Evolutionary conservation across 371 early-diverging fungal genomes (phyloP).

Genomic region (Rhizopus microsporus): DNA sequence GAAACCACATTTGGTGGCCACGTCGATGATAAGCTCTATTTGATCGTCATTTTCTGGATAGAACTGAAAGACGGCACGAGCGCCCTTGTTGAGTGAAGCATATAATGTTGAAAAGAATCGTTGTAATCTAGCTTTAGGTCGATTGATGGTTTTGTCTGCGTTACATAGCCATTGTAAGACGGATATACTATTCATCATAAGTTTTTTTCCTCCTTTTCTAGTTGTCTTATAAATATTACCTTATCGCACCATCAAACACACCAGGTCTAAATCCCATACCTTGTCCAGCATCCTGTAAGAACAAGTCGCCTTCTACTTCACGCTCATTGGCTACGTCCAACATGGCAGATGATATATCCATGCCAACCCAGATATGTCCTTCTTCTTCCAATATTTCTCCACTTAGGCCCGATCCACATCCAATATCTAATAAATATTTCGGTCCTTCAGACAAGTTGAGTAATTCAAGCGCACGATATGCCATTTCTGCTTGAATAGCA

Average conservation of each 20-base stretch:
- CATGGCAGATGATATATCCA: constrained; percentile 97
- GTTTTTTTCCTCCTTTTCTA: neutral
- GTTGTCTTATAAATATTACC: constrained; percentile 38
- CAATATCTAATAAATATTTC: constrained; percentile 57
- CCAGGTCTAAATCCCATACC: constrained; percentile 96
- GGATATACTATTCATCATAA: constrained; percentile 71
- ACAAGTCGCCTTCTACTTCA: constrained; percentile 91
- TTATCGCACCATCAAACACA: constrained; percentile 97
- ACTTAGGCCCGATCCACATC: constrained; percentile 69
- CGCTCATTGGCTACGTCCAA: constrained; percentile 79
- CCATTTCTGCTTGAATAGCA: constrained; percentile 93
- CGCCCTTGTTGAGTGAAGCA: constrained; percentile 84
- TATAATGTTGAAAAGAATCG: constrained; percentile 95
- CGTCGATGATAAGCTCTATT: constrained; percentile 88
- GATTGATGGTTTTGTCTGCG: constrained; percentile 86
- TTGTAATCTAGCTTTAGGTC: constrained; percentile 82
- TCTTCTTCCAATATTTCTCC: constrained; percentile 95
- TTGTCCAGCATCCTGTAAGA: constrained; percentile 96
- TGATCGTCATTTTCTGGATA: constrained; percentile 98
- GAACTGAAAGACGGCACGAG: constrained; percentile 97
- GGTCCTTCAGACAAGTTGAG: constrained; percentile 81
- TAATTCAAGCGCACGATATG: constrained; percentile 89
- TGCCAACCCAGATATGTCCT: constrained; percentile 95
- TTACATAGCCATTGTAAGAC: constrained; percentile 99
- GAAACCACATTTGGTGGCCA: constrained; percentile 92